Conservation (phyloP, 768 basidiomycete species). For the Leucosporidium creatinivorum region DNA sequence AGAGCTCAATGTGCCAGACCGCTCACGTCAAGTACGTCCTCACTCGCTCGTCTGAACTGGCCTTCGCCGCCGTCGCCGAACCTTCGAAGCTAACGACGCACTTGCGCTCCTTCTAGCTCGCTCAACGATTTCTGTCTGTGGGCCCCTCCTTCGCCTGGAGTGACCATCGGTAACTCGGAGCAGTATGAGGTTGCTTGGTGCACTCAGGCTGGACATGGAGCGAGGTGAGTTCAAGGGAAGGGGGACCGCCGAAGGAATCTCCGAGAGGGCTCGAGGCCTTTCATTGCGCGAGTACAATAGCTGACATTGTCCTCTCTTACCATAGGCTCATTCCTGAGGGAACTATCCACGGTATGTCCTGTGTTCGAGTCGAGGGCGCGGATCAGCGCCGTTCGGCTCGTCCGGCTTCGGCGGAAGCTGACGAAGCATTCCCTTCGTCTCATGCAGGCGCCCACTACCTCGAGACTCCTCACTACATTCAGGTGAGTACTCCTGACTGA, state of each 20-base stretch:
- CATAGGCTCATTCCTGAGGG: slow-evolving; percentile 37
- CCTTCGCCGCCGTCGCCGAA: neutral
- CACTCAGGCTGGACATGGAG: slow-evolving; percentile 26
- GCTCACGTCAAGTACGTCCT: slow-evolving; percentile 33
- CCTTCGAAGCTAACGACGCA: neutral
- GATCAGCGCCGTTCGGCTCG: too few species aligned
- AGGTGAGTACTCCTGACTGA: slow-evolving; percentile 51
- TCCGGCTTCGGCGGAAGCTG: too few species aligned
- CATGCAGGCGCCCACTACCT: slow-evolving; percentile 63
- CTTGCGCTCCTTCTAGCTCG: neutral
- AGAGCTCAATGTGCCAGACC: slow-evolving; percentile 51
- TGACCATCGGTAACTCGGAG: slow-evolving; percentile 43
- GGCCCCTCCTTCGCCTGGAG: slow-evolving; percentile 13
- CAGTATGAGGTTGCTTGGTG: slow-evolving; percentile 44
- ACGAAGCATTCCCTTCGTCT: too few species aligned
- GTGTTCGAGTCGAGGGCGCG: too few species aligned
- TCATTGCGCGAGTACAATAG: neutral
- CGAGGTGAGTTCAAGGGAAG: too few species aligned
- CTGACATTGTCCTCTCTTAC: slow-evolving; percentile 19
- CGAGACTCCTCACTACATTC: slow-evolving; percentile 66
- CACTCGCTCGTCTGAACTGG: neutral
- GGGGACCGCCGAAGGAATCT: too few species aligned
- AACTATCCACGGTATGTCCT: slow-evolving; percentile 13
- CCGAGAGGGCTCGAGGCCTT: neutral
- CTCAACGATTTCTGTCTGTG: slow-evolving; percentile 27